These are phyloP conservation scores for Globisporangium nodosum DNA, from an alignment of 352 stramenopile species.

Conservation along the genomic window DNA sequence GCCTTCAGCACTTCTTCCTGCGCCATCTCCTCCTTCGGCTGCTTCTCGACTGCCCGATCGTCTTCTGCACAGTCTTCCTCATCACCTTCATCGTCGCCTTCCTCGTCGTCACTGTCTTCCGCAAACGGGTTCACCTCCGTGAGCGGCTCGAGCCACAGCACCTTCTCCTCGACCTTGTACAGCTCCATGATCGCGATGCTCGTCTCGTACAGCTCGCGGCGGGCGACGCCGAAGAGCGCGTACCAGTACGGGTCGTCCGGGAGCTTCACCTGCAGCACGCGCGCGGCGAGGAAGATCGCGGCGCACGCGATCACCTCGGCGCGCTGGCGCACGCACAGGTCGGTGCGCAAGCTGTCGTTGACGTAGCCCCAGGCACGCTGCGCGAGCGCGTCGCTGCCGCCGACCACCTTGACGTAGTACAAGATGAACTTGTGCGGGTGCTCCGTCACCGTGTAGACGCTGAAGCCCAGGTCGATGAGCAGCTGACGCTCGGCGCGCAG, in stretches of 20 bases:
- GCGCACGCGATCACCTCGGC: conserved; percentile 86
- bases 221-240: conserved; percentile 60
- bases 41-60: not conserved
- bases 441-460: conserved; percentile 89
- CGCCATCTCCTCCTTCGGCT: too few relatives aligned
- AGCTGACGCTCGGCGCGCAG: conserved; percentile 86
- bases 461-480: conserved; percentile 91
- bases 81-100: not conserved
- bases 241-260: conserved; percentile 60
- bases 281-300: conserved; percentile 84
- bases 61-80: not conserved
- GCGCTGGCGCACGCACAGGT: conserved; percentile 79
- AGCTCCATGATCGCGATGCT: conserved; percentile 53
- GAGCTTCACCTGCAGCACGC: conserved; percentile 46
- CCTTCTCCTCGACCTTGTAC: conserved; percentile 40
- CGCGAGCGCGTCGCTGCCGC: conserved; percentile 59
- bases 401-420: conserved; percentile 90
- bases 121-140: conserved; percentile 66
- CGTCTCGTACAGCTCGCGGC: conserved; percentile 37
- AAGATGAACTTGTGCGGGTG: conserved; percentile 93
- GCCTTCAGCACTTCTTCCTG: not conserved
- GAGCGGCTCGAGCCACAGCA: conserved; percentile 69
- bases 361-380: conserved; percentile 88
- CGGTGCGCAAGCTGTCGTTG: conserved; percentile 85
- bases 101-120: conserved; percentile 31